Evolutionary conservation across 169 alveolate species (phyloP), one percentile per base, ranked within the genome.

Genomic region (Eimeria zaria): DNA sequence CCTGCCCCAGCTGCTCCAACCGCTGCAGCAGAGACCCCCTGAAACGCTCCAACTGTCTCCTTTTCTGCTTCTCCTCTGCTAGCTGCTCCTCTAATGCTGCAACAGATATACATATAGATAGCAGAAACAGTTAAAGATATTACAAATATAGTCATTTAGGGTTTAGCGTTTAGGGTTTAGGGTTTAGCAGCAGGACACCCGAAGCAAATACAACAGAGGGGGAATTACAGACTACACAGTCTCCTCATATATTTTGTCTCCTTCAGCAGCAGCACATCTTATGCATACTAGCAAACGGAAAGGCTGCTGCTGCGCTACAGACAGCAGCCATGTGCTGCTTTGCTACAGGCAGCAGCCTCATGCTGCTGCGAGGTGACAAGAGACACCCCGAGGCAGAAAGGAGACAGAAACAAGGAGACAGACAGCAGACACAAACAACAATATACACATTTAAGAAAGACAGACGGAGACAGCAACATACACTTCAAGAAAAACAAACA

Each of bases 101-200:
- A 48, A 41, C 2, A 39, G 58, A 36, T 3, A 36, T 24, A 69
- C n/a, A 64, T 27, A 22, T 27, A 11, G 76, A 64, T n/a, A 64
- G 76, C 7, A 14, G 76, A 64, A 14, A 64, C 41, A 64, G 36
- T 4, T 64, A 64, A n/a, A n/a, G n/a, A n/a, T n/a, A n/a, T n/a
- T n/a, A n/a, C n/a, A n/a, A n/a, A n/a, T n/a, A n/a, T n/a, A n/a
- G n/a, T n/a, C n/a, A 51, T n/a, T 71, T 71, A 71, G 81, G 81
- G 81, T 71, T 71, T 71, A 36, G 84, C 36, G 84, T 73, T 73
- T 73, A 73, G 91, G 73, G 91, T 73, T 58, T 62, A 89, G 84
- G 85, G 71, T 89, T 71, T 51, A 51, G 58, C 58, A 64, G 74
- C 74, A 64, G 36, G n/a, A n/a, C 36, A 30, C 36, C 58, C 6